Evolutionary conservation across 805 yeast genomes (phyloP).

Genomic region (Saccharomycopsis fibuligera): DNA sequence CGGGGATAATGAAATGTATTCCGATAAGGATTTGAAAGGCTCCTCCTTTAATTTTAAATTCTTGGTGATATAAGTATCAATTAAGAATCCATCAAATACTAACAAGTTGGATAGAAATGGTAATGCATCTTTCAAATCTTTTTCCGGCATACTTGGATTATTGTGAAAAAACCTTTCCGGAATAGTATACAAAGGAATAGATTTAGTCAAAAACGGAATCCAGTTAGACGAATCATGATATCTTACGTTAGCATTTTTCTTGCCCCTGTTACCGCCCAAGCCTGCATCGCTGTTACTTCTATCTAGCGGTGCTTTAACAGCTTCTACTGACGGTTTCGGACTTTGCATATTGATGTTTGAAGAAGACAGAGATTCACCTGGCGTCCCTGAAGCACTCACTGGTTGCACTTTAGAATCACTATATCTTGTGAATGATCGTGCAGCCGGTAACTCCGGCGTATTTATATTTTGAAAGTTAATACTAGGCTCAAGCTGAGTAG

Average conservation of each 20-base stretch:
- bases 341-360: not conserved
- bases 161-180: constrained; percentile 45
- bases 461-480: constrained; percentile 10
- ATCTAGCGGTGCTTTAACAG: constrained; percentile 24
- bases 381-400: not conserved
- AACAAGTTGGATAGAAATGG: constrained; percentile 26
- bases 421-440: constrained; percentile 4
- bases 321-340: constrained; percentile 14
- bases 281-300: too few relatives aligned
- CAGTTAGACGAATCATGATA: constrained; percentile 42
- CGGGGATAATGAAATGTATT: not conserved
- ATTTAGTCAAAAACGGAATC: constrained; percentile 60
- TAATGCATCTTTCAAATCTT: constrained; percentile 23
- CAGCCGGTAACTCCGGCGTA: constrained; percentile 17
- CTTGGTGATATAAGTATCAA: constrained; percentile 10
- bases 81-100: constrained; percentile 13
- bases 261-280: constrained; percentile 15
- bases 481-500: not conserved
- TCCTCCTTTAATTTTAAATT: constrained; percentile 10
- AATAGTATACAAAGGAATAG: constrained; percentile 55
- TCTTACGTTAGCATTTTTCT: constrained; percentile 5
- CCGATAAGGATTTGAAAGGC: constrained; percentile 14
- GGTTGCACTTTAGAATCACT: not conserved
- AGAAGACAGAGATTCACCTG: not conserved
- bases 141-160: constrained; percentile 28